Base-by-base conservation (phyloP, 805 yeast genomes). In the Ogataea salicorniae region DNA sequence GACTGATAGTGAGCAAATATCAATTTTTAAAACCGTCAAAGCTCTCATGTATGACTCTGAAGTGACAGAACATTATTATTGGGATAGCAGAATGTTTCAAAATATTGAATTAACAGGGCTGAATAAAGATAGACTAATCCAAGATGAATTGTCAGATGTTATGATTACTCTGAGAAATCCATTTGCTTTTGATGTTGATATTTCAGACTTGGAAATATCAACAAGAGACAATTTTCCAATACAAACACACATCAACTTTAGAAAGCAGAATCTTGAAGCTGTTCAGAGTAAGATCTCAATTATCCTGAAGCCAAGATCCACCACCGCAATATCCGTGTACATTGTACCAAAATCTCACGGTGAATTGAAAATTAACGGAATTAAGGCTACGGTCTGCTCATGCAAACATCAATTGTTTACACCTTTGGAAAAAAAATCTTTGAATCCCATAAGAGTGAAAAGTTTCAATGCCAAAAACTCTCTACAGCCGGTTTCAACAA, bases 101-200 rank as follows among this genome's bases (percentile, higher is more conserved):
- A 49, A 54, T 39, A 49, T 63, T 20, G 63, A 54, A 7, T 44
- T 56, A 3, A 34, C 36, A 18, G 50, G 48, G 1, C 23, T 43
- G 14, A 41, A 48, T 5, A 50, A 53, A 7, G 56, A 51, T 5
- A 44, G 52, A 16, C 54, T 81, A 6, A 81, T 82, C 16, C 78
- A 77, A 53, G 86, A 81, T 34, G 96, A 89, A 45, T 70, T 76
- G 5, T 76, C 79, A 13, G 84, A 80, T 47, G 69, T 86, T 16
- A 61, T 69, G 6, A 67, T 87, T 2, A 67, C 71, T 3, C 58
- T 91, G 8, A 90, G 85, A 59, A 92, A 92, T 61, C 96, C 96
- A 8, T 88, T 80, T 66, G 77, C 78, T 6, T 88, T 87, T 63
- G 88, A 84, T 38, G 68, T 91, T 14, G 82, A 79, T 36, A 67